Conservation (phyloP, 75 land plant genomes). For the Pseudotsuga menziesii region DNA sequence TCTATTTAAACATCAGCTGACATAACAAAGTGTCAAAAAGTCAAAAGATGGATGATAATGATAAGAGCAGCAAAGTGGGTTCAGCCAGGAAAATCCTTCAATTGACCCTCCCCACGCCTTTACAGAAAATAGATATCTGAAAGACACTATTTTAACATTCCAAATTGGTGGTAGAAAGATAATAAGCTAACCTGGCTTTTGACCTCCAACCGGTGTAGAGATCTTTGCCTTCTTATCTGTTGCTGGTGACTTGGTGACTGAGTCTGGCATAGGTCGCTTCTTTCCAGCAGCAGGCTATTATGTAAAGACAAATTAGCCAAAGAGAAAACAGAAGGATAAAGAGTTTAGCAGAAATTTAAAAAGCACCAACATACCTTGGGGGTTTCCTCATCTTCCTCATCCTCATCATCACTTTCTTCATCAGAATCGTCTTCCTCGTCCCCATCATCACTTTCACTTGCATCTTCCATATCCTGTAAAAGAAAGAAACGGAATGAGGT, state of each 20-base stretch:
- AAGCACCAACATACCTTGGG: not conserved
- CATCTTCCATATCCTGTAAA: not conserved
- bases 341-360: not conserved
- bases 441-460: not conserved
- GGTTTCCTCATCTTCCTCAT: not conserved
- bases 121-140: too few species aligned
- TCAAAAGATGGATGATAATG: too few species aligned
- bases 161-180: too few species aligned
- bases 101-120: too few species aligned
- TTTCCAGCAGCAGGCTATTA: not conserved
- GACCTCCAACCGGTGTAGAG: not conserved
- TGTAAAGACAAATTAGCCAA: not conserved
- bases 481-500: not conserved
- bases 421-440: not conserved
- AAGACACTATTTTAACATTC: too few species aligned
- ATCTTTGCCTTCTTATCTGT: not conserved
- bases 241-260: not conserved
- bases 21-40: too few species aligned
- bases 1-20: too few species aligned
- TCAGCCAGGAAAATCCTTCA: too few species aligned
- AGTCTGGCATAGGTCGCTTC: not conserved
- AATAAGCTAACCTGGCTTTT: constrained; percentile 1
- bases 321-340: not conserved
- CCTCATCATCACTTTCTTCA: not conserved
- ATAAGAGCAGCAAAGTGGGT: too few species aligned